Conservation (phyloP, 345 rosid species). For the Erodium maritimum region DNA sequence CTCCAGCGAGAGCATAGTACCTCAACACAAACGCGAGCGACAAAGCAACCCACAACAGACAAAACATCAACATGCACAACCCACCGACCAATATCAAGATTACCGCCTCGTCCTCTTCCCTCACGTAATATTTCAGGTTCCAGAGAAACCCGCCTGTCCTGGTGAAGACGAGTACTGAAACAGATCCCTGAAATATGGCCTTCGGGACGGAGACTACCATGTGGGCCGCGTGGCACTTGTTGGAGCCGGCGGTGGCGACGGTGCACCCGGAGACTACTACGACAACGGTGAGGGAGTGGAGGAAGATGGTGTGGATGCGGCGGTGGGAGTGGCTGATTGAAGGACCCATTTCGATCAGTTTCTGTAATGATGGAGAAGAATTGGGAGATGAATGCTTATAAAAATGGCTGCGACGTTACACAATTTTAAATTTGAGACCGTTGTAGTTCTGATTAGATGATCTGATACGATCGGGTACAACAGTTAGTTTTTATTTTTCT, state of each 20-base stretch:
- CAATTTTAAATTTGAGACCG: too few relatives aligned
- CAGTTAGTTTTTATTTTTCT: too few relatives aligned
- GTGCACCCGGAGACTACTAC: neutral
- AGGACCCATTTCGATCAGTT: too few relatives aligned
- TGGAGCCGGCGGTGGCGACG: neutral
- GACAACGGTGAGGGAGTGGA: neutral
- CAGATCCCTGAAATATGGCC: slow-evolving; percentile 86
- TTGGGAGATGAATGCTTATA: too few relatives aligned
- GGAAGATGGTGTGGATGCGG: neutral
- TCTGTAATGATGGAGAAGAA: too few relatives aligned
- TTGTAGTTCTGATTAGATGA: too few relatives aligned
- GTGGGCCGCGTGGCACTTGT: slow-evolving; percentile 21
- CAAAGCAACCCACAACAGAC: slow-evolving; percentile 80
- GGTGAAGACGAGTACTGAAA: slow-evolving; percentile 11
- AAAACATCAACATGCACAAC: slow-evolving; percentile 55
- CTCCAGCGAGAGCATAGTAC: slow-evolving; percentile 56
- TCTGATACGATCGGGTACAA: too few relatives aligned
- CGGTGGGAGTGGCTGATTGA: too few relatives aligned
- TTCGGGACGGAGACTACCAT: slow-evolving; percentile 78
- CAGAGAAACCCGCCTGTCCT: slow-evolving; percentile 54
- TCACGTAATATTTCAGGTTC: slow-evolving; percentile 64
- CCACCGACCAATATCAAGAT: slow-evolving; percentile 79
- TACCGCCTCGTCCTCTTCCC: slow-evolving; percentile 70
- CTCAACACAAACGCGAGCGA: slow-evolving; percentile 84
- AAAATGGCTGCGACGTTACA: too few relatives aligned